Evolutionary conservation across 2,329 filamentous ascomycete genomes (phyloP).

Genomic region (Epichloe baconii): DNA sequence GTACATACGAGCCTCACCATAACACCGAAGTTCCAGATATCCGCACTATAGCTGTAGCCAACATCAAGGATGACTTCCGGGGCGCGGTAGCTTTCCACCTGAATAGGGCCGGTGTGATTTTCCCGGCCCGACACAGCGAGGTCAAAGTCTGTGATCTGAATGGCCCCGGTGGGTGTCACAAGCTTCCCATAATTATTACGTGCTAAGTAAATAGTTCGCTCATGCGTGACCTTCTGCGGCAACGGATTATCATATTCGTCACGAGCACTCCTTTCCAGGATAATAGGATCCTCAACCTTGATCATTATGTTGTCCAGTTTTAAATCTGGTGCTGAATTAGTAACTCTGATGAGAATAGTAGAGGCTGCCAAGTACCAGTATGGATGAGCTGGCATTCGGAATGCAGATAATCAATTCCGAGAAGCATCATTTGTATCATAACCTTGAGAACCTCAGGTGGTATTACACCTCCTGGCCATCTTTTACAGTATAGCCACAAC

Average conservation of each 20-base stretch:
- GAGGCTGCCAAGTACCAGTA: constrained; percentile 5
- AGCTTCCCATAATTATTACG: constrained; percentile 12
- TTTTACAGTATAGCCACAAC: constrained; percentile 12
- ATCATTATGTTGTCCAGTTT: constrained; percentile 14
- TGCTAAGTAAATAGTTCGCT: constrained; percentile 11
- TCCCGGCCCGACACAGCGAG: constrained; percentile 5
- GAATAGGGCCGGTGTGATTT: constrained; percentile 6
- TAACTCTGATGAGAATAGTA: neutral
- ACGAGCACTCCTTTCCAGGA: constrained; percentile 8
- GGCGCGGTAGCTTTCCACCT: constrained; percentile 9
- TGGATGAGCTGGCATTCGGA: constrained; percentile 12
- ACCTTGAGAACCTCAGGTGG: constrained; percentile 11
- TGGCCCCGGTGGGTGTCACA: constrained; percentile 5
- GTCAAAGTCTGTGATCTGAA: constrained; percentile 11
- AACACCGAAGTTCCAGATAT: constrained; percentile 14
- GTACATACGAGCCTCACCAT: constrained; percentile 7
- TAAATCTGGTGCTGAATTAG: constrained; percentile 6
- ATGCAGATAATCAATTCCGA: constrained; percentile 13
- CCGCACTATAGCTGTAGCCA: constrained; percentile 9
- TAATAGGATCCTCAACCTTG: constrained; percentile 7
- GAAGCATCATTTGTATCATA: constrained; percentile 11
- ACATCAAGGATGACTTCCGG: constrained; percentile 12
- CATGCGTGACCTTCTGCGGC: constrained; percentile 9
- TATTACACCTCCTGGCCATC: constrained; percentile 10
- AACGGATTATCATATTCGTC: constrained; percentile 12